Evolutionary conservation across 78 protist genomes (phyloP).

Genomic region (Speleostelium caveatum): DNA sequence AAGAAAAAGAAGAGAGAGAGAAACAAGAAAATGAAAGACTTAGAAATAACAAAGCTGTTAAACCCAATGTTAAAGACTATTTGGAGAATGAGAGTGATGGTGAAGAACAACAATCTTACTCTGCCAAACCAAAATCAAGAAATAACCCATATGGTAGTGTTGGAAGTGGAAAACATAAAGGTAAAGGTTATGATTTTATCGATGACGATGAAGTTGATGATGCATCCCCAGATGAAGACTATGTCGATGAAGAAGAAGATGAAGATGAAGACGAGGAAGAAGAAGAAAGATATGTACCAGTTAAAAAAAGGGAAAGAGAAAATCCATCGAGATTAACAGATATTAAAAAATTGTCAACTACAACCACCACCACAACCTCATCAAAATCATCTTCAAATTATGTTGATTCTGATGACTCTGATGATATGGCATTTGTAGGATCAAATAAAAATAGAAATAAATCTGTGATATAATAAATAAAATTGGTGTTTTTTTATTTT

Average conservation of each 20-base stretch:
- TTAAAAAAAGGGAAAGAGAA: conserved; percentile 10
- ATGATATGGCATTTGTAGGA: no score
- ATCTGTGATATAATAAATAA: no score
- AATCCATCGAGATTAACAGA: neutral
- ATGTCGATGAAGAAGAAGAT: conserved; percentile 30
- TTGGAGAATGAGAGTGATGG: neutral
- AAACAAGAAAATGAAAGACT: neutral
- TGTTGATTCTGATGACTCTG: no score
- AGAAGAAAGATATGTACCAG: neutral
- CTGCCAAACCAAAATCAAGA: neutral
- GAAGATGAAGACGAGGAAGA: conserved; percentile 9
- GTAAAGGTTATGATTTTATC: conserved; percentile 18
- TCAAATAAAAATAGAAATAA: no score
- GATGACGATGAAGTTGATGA: conserved; percentile 17
- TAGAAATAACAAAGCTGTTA: neutral
- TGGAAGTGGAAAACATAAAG: neutral
- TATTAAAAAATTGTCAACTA: neutral
- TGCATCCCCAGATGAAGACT: neutral
- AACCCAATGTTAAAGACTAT: neutral
- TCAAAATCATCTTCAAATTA: neutral
- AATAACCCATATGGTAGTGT: neutral
- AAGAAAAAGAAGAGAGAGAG: conserved; percentile 54
- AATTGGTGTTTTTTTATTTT: no score
- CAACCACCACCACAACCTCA: neutral
- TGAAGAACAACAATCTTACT: neutral